Evolutionary conservation across 805 yeast genomes (phyloP), one percentile per base, ranked within the genome.

Genomic region (Komagataella kurtzmanii): DNA sequence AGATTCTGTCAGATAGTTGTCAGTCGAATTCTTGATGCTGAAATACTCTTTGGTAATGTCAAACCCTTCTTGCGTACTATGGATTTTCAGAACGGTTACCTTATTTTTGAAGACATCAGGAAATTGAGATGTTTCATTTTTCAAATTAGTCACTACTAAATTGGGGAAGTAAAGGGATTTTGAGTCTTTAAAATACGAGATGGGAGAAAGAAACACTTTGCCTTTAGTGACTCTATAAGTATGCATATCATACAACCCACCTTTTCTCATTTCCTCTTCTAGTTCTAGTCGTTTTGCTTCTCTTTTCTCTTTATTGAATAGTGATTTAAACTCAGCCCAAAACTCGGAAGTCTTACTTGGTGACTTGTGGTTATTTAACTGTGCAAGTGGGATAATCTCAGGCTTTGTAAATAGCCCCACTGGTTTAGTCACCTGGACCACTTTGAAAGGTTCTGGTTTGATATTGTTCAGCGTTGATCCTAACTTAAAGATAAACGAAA

Each of bases 141-240:
- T 53, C 44, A 88, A 61, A 1, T 81, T 72, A 19, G 71, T 72
- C 0, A 83, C 91, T 23, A 67, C 62, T 54, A 91, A 71, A 61
- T 89, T 89, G 7, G 98, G 96, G 68, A 93, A 88, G 63, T 79
- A 93, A 48, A 80, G 67, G 0, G 97, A 74, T 60, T 77, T 83
- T 6, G 85, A 90, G 10, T 72, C 67, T 54, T 77, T 78, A 76
- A 91, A 90, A 58, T 77, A 83, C 1, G 89, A 78, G n/a, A 77
- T 72, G 1, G 98, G 98, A 0, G 96, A 78, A 17, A 75, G 70
- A 69, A 89, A 93, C 55, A 90, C 73, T 66, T 89, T 88, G 21
- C 98, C 99, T 44, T 81, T 77, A 2, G 91, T 86, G 58, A 83
- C 83, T 49, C 83, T 71, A 61, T 79, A 83, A 2, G 77, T 73